Percentiles rank a stretch among this genome's conserved stretches.
Evolutionary conservation across 768 basidiomycete genomes (phyloP).

Genomic region (Podaxis rugospora): DNA sequence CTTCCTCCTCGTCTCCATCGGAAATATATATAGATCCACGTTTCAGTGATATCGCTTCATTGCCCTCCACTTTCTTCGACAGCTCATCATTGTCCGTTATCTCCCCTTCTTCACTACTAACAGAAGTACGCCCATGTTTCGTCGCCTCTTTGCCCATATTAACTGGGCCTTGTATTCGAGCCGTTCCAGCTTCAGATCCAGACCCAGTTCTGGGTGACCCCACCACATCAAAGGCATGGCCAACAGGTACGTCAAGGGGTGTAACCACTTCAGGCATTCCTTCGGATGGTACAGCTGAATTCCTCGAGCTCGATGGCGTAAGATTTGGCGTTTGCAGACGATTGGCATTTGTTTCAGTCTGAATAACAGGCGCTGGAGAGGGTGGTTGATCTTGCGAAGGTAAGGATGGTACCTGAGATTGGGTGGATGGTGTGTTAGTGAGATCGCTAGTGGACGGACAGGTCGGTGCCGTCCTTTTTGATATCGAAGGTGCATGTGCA

Average conservation of each 20-base stretch:
- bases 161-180: background rate
- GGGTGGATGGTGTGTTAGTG: background rate
- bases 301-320: background rate
- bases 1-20: background rate
- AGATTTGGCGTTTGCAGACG: background rate
- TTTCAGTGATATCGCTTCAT: background rate
- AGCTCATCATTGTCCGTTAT: background rate
- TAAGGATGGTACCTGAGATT: background rate
- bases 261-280: slow-evolving; percentile 5
- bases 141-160: too few relatives aligned
- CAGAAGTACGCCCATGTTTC: too few relatives aligned
- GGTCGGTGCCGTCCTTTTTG: background rate
- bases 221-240: background rate
- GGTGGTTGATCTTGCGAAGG: background rate
- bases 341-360: background rate
- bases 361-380: background rate
- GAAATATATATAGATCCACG: background rate
- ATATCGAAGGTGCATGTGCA: background rate
- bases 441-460: background rate
- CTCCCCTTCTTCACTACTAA: background rate
- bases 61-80: background rate
- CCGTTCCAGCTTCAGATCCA: background rate
- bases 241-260: slow-evolving; percentile 2
- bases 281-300: slow-evolving; percentile 3
- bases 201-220: background rate